These are phyloP conservation scores for Fraxinus ornus DNA, from an alignment of 305 asterid genomes.

Conservation along the genomic window DNA sequence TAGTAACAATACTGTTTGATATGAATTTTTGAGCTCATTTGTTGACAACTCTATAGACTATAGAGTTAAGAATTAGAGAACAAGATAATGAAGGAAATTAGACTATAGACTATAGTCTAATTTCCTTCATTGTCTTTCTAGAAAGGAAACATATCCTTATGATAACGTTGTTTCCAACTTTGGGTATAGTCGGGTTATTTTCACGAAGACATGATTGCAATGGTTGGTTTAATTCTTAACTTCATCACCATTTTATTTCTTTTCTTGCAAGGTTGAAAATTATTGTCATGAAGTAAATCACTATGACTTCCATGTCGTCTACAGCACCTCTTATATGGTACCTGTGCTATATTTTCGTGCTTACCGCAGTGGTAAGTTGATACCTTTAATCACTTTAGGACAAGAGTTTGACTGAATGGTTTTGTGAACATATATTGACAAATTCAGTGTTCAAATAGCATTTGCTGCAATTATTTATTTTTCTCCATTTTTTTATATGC, in stretches of 20 bases:
- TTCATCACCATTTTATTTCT: neutral
- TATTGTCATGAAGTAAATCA: conserved; percentile 40
- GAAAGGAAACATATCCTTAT: too few species aligned
- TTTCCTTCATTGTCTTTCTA: too few species aligned
- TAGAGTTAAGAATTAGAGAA: too few species aligned
- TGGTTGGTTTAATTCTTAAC: neutral
- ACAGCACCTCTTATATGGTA: conserved; percentile 74
- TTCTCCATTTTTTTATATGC: neutral
- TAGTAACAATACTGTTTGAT: neutral
- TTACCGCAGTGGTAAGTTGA: conserved; percentile 60
- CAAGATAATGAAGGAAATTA: too few species aligned
- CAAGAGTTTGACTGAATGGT: neutral
- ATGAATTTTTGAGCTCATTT: neutral
- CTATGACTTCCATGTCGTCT: conserved; percentile 72
- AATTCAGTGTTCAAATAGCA: neutral
- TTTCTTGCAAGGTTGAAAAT: conserved; percentile 48
- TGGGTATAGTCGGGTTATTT: neutral
- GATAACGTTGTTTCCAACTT: neutral
- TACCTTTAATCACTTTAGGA: neutral
- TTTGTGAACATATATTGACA: neutral
- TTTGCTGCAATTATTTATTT: neutral
- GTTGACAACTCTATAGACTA: neutral
- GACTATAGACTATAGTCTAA: too few species aligned
- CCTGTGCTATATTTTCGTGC: conserved; percentile 89
- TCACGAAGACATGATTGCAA: neutral